Conservation (phyloP, 169 alveolate genomes). For the Amoebophrya sp. region DNA sequence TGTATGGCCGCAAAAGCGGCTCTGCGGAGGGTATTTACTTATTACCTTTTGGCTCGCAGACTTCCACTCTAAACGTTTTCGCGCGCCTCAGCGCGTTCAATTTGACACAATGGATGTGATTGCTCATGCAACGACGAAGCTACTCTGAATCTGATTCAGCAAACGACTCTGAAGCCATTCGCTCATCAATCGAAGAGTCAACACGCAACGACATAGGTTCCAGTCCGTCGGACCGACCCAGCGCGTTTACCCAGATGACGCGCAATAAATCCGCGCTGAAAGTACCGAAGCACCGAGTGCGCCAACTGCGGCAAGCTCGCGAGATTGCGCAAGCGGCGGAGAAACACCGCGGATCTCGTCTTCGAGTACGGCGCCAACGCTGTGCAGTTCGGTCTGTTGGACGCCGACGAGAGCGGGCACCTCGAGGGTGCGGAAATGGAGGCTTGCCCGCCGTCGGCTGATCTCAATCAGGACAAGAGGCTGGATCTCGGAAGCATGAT, state of each 20-base stretch:
- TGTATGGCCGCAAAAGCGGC: background rate
- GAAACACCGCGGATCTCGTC: slow-evolving; percentile 1
- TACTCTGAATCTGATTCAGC: background rate
- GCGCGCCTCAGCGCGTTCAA: background rate
- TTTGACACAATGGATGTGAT: background rate
- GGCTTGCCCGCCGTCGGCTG: slow-evolving; percentile 10
- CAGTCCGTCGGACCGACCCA: slow-evolving; percentile 6
- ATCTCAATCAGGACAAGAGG: background rate
- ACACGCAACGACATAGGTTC: background rate
- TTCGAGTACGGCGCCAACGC: slow-evolving; percentile 3
- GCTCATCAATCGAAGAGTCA: background rate
- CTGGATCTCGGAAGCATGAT: background rate
- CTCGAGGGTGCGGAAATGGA: background rate
- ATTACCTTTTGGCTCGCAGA: background rate
- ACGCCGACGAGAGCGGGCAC: slow-evolving; percentile 8
- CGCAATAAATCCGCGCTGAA: background rate
- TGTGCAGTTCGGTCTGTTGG: background rate
- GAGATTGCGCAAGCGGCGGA: background rate
- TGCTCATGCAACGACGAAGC: background rate
- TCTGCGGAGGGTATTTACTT: background rate
- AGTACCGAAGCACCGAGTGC: background rate
- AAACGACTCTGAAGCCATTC: background rate
- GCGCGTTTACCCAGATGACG: background rate
- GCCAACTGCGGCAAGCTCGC: background rate
- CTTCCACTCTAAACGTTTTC: background rate